Percentiles rank a stretch among this genome's conserved stretches.
phyloP scores from a whole-genome alignment of 2,329 filamentous ascomycete species.

The Apiospora rasikravindrae region DNA sequence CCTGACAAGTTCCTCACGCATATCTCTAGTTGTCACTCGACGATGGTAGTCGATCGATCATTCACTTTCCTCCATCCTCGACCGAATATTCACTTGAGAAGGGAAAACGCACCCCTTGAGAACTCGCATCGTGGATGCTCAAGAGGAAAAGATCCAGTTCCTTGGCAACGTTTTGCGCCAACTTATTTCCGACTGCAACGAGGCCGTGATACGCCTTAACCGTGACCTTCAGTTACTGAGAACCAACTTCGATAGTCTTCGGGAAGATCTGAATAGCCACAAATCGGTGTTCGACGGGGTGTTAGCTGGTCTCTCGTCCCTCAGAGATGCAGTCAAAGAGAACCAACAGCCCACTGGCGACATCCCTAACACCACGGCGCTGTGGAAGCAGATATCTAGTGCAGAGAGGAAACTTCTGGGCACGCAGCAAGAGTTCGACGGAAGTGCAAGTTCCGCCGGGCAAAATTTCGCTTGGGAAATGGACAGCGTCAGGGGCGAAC shows the following conservation, averaged over 20 bases:
- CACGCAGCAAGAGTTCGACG: background rate
- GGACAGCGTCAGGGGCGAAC: constrained; percentile 33
- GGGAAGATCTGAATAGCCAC: background rate
- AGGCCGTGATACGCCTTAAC: constrained; percentile 41
- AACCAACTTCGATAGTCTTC: background rate
- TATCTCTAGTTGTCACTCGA: background rate
- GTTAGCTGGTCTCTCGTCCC: background rate
- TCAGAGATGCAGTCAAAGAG: background rate
- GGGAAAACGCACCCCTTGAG: background rate
- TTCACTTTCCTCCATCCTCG: background rate
- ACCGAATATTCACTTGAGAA: background rate
- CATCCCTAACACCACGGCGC: background rate
- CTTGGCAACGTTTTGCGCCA: constrained; percentile 45
- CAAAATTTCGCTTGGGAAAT: background rate
- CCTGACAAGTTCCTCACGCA: background rate
- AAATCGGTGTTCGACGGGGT: background rate
- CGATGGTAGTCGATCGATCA: no score
- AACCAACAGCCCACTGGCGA: background rate
- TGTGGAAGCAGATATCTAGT: background rate
- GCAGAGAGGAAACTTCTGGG: background rate
- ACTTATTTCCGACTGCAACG: constrained; percentile 44
- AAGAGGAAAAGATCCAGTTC: constrained; percentile 42
- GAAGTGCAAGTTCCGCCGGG: background rate
- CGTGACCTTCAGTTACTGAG: constrained; percentile 25
- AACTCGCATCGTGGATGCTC: constrained; percentile 33